Conservation (phyloP, 345 rosid genomes). For the Mallotus nudiflorus region DNA sequence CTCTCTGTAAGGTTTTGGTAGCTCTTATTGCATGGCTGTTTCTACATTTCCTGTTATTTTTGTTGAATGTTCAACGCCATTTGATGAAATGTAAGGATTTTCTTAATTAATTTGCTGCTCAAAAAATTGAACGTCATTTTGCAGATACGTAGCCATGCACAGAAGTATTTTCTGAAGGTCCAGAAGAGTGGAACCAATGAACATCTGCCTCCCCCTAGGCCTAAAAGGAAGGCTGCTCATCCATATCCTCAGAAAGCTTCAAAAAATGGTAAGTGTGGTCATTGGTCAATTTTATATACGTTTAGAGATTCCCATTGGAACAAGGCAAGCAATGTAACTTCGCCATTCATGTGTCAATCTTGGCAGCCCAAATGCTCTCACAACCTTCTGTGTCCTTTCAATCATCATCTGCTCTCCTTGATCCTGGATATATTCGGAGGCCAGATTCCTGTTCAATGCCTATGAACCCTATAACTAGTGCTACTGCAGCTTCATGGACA, state of each 20-base stretch:
- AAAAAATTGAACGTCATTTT: slow-evolving; percentile 11
- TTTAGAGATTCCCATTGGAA: slow-evolving; percentile 34
- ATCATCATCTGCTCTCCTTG: slow-evolving; percentile 49
- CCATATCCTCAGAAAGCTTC: slow-evolving; percentile 95
- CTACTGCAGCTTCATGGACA: slow-evolving; percentile 58
- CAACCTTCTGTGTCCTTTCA: slow-evolving; percentile 41
- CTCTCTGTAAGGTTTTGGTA: too few species aligned
- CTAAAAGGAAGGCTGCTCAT: slow-evolving; percentile 91
- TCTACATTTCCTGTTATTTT: background rate
- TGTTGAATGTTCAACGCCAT: background rate
- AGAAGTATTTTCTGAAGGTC: slow-evolving; percentile 87
- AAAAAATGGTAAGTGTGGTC: slow-evolving; percentile 48
- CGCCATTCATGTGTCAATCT: background rate
- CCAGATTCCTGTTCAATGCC: slow-evolving; percentile 49
- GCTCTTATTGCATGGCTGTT: background rate
- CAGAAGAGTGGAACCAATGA: slow-evolving; percentile 87
- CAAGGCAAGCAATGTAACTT: background rate
- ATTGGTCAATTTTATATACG: background rate
- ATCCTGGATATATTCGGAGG: slow-evolving; percentile 40
- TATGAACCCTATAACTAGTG: slow-evolving; percentile 38
- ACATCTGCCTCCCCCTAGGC: slow-evolving; percentile 95
- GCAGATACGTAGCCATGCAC: slow-evolving; percentile 97
- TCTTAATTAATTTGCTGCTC: background rate
- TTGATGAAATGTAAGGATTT: background rate
- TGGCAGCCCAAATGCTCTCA: slow-evolving; percentile 36